Conservation (phyloP, 2,329 filamentous ascomycete genomes). For the Anisogramma anomala region DNA sequence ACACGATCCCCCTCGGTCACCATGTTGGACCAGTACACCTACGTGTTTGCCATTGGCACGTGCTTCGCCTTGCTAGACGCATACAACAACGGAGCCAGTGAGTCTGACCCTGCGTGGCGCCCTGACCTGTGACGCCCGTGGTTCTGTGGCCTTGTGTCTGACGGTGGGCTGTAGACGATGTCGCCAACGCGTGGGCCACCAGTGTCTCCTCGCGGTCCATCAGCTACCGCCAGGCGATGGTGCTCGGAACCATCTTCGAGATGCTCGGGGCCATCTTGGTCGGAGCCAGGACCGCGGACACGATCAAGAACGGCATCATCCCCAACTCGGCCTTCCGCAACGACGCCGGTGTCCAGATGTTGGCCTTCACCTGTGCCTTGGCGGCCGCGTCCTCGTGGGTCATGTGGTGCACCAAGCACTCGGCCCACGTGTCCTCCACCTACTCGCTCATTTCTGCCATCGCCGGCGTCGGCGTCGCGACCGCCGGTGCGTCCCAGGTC, state of each 20-base stretch:
- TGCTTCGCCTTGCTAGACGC: constrained; percentile 66
- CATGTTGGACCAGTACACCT: constrained; percentile 55
- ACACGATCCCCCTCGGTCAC: no score
- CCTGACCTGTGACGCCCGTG: background rate
- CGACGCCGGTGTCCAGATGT: constrained; percentile 55
- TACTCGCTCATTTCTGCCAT: constrained; percentile 61
- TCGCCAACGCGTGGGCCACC: constrained; percentile 74
- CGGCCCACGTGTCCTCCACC: constrained; percentile 61
- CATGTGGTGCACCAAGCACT: constrained; percentile 68
- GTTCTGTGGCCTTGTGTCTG: background rate
- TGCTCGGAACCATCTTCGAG: constrained; percentile 56
- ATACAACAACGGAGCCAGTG: constrained; percentile 70
- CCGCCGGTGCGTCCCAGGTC: constrained; percentile 48
- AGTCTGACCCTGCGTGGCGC: constrained; percentile 17
- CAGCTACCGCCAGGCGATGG: constrained; percentile 57
- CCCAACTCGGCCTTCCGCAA: constrained; percentile 44
- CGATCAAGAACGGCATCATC: constrained; percentile 71
- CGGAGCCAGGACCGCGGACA: constrained; percentile 58
- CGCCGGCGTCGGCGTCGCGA: constrained; percentile 57
- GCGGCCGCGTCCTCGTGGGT: constrained; percentile 60
- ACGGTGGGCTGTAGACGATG: constrained; percentile 51
- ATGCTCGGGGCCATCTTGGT: constrained; percentile 55
- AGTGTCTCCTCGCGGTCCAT: constrained; percentile 70
- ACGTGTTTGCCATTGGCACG: constrained; percentile 65
- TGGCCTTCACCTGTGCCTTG: constrained; percentile 54